phyloP scores from a whole-genome alignment of 495 filamentous ascomycete species.

The Aspergillus mulundensis region DNA sequence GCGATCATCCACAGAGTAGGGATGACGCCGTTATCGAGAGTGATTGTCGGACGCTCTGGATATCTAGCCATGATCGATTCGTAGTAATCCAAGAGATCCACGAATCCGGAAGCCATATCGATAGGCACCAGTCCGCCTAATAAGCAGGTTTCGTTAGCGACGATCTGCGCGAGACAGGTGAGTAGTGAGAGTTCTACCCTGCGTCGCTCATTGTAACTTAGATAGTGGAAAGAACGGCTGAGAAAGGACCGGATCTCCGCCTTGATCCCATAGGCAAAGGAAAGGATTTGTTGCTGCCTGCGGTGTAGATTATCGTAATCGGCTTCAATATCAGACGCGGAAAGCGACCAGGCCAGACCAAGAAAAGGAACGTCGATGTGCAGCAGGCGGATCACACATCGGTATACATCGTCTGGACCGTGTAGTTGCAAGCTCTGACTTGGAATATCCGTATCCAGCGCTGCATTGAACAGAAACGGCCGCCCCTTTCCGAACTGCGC shows the following conservation, averaged over 20 bases:
- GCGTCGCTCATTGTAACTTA: constrained; percentile 2
- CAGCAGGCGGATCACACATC: constrained; percentile 7
- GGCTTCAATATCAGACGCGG: constrained; percentile 7
- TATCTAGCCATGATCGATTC: constrained; percentile 9
- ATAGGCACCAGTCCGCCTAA: constrained; percentile 7
- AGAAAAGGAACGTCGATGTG: constrained; percentile 17
- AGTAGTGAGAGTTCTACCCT: constrained; percentile 8
- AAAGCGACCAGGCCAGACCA: constrained; percentile 16
- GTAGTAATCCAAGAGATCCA: not conserved
- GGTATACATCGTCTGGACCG: not conserved
- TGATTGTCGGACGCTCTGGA: constrained; percentile 16
- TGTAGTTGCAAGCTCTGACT: not conserved
- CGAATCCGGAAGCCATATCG: constrained; percentile 6
- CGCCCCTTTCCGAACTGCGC: constrained; percentile 8
- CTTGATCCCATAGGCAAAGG: not conserved
- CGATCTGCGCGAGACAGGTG: constrained; percentile 8
- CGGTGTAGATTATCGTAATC: constrained; percentile 10
- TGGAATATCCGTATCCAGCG: not conserved
- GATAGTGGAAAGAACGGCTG: not conserved
- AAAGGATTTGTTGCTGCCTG: constrained; percentile 14
- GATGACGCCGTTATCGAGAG: constrained; percentile 15
- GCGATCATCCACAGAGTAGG: constrained; percentile 14
- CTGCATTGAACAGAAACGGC: constrained; percentile 10
- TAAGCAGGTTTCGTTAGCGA: constrained; percentile 15
- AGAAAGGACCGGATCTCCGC: not conserved